A percentile compares a stretch with the other conserved stretches of the same genome.
Conservation (phyloP, 805 yeast genomes). For the Metschnikowia continentalis region DNA sequence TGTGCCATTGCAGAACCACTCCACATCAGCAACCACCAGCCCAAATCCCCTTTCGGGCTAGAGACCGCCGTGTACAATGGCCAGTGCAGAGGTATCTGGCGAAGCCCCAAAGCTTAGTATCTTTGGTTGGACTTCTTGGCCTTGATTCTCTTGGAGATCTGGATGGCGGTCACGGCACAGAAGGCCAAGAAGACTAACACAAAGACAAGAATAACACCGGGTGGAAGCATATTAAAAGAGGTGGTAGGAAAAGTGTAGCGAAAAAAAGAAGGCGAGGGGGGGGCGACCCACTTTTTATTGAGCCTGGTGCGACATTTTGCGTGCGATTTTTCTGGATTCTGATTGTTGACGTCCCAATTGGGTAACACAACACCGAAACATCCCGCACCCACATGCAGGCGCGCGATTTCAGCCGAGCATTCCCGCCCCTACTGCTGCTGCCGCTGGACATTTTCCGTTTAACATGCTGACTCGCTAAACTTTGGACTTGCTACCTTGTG, state of each 20-base stretch:
- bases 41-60: neutral
- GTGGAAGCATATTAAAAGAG: conserved; percentile 53
- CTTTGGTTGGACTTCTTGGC: conserved; percentile 36
- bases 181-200: conserved; percentile 48
- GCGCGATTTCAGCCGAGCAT: conserved; percentile 5
- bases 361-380: conserved; percentile 2
- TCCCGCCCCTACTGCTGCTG: neutral
- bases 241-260: conserved; percentile 5
- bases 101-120: conserved; percentile 9
- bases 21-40: neutral
- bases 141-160: conserved; percentile 38
- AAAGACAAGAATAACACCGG: conserved; percentile 72
- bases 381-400: neutral
- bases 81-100: neutral
- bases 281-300: conserved; percentile 5
- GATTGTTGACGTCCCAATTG: conserved; percentile 4
- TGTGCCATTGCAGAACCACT: conserved; percentile 2
- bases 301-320: conserved; percentile 13
- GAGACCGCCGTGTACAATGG: neutral
- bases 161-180: conserved; percentile 32
- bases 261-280: conserved; percentile 5
- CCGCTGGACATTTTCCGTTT: neutral
- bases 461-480: too few relatives aligned
- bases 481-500: too few relatives aligned
- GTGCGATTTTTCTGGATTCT: conserved; percentile 6